Evolutionary conservation across 306 rosid species (phyloP).

Genomic region (Arachis stenosperma): DNA sequence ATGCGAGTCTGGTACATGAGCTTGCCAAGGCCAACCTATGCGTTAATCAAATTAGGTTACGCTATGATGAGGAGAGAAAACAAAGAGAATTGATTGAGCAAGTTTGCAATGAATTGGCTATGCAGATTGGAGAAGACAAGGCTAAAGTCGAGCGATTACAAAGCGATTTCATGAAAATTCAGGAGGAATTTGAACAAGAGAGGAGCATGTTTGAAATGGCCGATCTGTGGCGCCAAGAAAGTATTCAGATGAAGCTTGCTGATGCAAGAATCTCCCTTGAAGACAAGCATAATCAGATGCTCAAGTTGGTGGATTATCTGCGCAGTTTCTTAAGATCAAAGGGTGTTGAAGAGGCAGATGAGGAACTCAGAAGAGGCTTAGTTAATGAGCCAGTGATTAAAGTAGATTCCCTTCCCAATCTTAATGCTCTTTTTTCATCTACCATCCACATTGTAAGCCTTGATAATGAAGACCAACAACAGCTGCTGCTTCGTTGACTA

Average conservation of each 20-base stretch:
- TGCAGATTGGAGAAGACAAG: slow-evolving; percentile 51
- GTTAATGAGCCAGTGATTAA: slow-evolving; percentile 33
- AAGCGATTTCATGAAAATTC: slow-evolving; percentile 44
- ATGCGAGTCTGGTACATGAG: slow-evolving; percentile 43
- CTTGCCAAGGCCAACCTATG: slow-evolving; percentile 49
- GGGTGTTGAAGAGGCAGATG: slow-evolving; percentile 14
- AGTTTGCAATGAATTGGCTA: slow-evolving; percentile 52
- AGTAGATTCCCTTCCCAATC: slow-evolving; percentile 19
- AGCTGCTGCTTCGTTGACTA: too few species aligned
- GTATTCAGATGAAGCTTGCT: slow-evolving; percentile 64
- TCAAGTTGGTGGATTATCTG: slow-evolving; percentile 51
- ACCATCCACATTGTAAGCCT: slow-evolving; percentile 20
- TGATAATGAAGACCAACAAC: slow-evolving; percentile 18
- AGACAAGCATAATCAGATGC: slow-evolving; percentile 56
- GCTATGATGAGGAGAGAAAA: slow-evolving; percentile 49
- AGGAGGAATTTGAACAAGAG: slow-evolving; percentile 61
- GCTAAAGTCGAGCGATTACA: slow-evolving; percentile 43
- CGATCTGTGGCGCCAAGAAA: slow-evolving; percentile 71
- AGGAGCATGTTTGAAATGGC: slow-evolving; percentile 63
- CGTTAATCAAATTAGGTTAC: slow-evolving; percentile 35
- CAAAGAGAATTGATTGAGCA: slow-evolving; percentile 51
- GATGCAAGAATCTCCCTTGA: slow-evolving; percentile 69
- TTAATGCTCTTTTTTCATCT: slow-evolving; percentile 14
- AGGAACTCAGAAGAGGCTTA: slow-evolving; percentile 40
- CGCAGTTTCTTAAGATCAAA: slow-evolving; percentile 48